phyloP scores from a whole-genome alignment of 306 rosid species.

The Neltuma alba region DNA sequence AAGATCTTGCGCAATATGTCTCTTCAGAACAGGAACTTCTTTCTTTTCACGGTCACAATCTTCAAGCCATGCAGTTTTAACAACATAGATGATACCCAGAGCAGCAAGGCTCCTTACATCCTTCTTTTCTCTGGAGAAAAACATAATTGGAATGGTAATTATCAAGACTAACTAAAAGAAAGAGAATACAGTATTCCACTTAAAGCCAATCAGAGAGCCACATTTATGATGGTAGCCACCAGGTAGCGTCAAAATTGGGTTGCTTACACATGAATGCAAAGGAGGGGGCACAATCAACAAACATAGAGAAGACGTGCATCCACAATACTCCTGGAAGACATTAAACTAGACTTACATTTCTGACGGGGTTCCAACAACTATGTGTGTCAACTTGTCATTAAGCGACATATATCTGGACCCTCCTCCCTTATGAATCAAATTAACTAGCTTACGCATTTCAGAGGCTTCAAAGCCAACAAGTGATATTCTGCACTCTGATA shows the following conservation, averaged over 20 bases:
- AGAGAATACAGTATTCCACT: conserved; percentile 19
- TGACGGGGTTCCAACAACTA: conserved; percentile 79
- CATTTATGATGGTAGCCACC: conserved; percentile 21
- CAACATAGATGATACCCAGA: conserved; percentile 74
- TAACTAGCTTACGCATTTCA: conserved; percentile 83
- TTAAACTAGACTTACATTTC: conserved; percentile 62
- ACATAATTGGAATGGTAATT: conserved; percentile 19
- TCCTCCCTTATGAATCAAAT: conserved; percentile 89
- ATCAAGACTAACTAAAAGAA: neutral
- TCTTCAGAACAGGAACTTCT: conserved; percentile 67
- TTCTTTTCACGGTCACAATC: conserved; percentile 80
- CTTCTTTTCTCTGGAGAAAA: conserved; percentile 72
- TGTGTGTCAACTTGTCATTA: conserved; percentile 86
- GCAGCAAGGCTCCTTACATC: conserved; percentile 83
- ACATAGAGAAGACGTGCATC: conserved; percentile 18
- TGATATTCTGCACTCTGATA: conserved; percentile 84
- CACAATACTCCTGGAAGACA: conserved; percentile 16
- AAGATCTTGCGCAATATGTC: conserved; percentile 75
- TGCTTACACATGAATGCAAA: conserved; percentile 3
- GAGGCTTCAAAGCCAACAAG: conserved; percentile 85
- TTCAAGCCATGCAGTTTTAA: conserved; percentile 83
- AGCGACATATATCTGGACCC: conserved; percentile 77
- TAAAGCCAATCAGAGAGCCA: conserved; percentile 21
- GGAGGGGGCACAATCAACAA: conserved; percentile 18
- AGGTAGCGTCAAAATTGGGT: conserved; percentile 14